Percentiles rank a stretch among this genome's conserved stretches.
Conservation (phyloP, 495 filamentous ascomycete species). For the Hypoxylon intermedium region DNA sequence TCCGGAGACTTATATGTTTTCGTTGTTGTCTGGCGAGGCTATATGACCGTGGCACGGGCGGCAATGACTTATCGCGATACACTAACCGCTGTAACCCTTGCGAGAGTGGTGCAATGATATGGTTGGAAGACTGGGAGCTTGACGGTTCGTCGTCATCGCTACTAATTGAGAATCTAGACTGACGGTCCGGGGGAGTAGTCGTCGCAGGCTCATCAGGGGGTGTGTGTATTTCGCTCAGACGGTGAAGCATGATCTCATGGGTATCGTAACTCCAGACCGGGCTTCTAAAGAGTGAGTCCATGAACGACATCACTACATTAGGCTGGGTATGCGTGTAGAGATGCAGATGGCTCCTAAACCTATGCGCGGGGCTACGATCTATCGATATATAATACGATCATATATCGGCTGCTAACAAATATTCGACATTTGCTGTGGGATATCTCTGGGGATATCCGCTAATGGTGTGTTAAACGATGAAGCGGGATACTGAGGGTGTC, state of each 20-base stretch:
- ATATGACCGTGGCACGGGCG: slow-evolving; percentile 20
- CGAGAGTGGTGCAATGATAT: slow-evolving; percentile 5
- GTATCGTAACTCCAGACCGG: slow-evolving; percentile 35
- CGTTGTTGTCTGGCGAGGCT: slow-evolving; percentile 12
- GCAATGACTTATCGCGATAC: slow-evolving; percentile 14
- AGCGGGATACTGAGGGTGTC: slow-evolving; percentile 1
- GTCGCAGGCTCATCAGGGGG: not conserved
- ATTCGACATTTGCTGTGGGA: slow-evolving; percentile 2
- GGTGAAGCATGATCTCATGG: slow-evolving; percentile 23
- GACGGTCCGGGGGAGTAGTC: not conserved
- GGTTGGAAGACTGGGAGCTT: slow-evolving; percentile 16
- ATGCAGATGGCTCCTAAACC: not conserved
- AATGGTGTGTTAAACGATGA: slow-evolving; percentile 9
- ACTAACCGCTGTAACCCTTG: not conserved
- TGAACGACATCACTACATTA: slow-evolving; percentile 22
- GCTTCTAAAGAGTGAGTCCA: slow-evolving; percentile 28
- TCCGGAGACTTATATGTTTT: slow-evolving; percentile 15
- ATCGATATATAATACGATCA: slow-evolving; percentile 9
- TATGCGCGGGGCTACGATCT: not conserved
- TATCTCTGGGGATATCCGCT: slow-evolving; percentile 34
- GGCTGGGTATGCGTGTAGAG: not conserved
- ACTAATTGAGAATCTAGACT: slow-evolving; percentile 36
- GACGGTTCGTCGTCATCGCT: slow-evolving; percentile 23
- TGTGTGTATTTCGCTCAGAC: slow-evolving; percentile 14
- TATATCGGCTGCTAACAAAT: not conserved